phyloP scores from a whole-genome alignment of 257 asterid species.

The Mentha longifolia region DNA sequence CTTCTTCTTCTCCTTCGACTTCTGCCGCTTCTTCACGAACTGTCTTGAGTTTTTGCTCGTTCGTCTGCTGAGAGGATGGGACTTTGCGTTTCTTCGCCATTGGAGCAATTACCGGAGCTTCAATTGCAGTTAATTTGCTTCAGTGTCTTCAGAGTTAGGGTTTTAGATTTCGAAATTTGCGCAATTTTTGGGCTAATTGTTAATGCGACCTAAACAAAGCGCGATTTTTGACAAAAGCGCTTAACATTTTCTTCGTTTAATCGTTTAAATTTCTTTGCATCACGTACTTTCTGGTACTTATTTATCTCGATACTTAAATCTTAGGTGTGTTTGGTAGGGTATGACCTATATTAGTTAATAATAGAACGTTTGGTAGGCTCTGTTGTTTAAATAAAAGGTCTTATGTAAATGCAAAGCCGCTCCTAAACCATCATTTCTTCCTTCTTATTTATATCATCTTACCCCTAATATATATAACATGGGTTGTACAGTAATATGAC shows the following conservation, averaged over 20 bases:
- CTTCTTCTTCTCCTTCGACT: conserved; percentile 42
- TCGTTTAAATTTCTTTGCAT: neutral
- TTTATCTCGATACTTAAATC: neutral
- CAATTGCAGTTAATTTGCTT: neutral
- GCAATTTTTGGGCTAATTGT: conserved; percentile 5
- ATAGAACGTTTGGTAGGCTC: too few relatives aligned
- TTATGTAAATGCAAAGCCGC: too few relatives aligned
- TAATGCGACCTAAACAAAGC: neutral
- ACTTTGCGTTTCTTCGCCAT: conserved; percentile 61
- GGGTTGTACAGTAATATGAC: too few relatives aligned
- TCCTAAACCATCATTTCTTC: too few relatives aligned
- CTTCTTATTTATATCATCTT: too few relatives aligned
- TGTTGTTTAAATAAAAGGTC: too few relatives aligned
- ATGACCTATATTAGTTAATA: too few relatives aligned
- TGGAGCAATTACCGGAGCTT: conserved; percentile 36
- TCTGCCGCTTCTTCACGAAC: conserved; percentile 31
- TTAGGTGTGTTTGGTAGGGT: too few relatives aligned
- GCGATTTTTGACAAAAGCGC: neutral
- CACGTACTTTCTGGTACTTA: neutral
- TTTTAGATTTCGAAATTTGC: conserved; percentile 25
- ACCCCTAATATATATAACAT: too few relatives aligned
- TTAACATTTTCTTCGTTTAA: too few relatives aligned
- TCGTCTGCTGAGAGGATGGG: conserved; percentile 37
- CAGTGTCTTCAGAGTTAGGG: conserved; percentile 23
- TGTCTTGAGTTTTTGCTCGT: conserved; percentile 38